Evolutionary conservation across 1,139 yeast genomes (phyloP), one percentile per base, ranked within the genome.

Genomic region (Yamadazyma blattariae): DNA sequence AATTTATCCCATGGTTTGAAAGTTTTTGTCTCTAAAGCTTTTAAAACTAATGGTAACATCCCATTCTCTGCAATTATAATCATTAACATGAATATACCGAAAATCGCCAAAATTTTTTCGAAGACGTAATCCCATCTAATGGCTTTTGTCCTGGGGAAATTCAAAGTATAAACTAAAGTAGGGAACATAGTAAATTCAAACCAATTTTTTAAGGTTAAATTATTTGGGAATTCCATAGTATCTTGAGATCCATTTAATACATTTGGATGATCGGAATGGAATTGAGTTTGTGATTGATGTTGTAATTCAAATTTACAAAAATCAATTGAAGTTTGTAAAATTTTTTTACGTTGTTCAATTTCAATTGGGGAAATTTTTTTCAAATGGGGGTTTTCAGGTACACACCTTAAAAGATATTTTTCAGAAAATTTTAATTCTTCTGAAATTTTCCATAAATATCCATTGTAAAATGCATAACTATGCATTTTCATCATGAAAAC

Each of bases 401-500:
- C 29, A 11, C 31, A 36, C 36, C 48, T 61, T 41, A 39, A 48
- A 40, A 51, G 59, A 38, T 51, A 64, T 37, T 18, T 48, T 48
- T 50, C 63, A 7, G 88, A 75, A 39, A 65, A 69, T 6, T 65
- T 48, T 34, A 83, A 62, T 47, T 86, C 95, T n/a, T 66, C 61
- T 21, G 54, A 50, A 22, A 83, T 74, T 18, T 59, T 64, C 92
- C 95, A 87, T 37, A 89, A 64, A 54, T 89, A 87, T 0, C 97
- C 97, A 54, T 89, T 89, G 62, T 81, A 90, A 50, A 82, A 87
- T 1, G 86, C 87, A 54, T 81, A 90, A 2, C 96, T 87, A 56
- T 90, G 97, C 79, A 82, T 83, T 55, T 90, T 90, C 97, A 90
- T 90, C 45, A 90, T 57, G 46, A 89, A 64, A 4, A 90, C 97